Percentiles rank a stretch among this genome's conserved stretches.
These are phyloP conservation scores for Arthromyces matolae DNA, from an alignment of 768 basidiomycete species.

Conservation along the genomic window DNA sequence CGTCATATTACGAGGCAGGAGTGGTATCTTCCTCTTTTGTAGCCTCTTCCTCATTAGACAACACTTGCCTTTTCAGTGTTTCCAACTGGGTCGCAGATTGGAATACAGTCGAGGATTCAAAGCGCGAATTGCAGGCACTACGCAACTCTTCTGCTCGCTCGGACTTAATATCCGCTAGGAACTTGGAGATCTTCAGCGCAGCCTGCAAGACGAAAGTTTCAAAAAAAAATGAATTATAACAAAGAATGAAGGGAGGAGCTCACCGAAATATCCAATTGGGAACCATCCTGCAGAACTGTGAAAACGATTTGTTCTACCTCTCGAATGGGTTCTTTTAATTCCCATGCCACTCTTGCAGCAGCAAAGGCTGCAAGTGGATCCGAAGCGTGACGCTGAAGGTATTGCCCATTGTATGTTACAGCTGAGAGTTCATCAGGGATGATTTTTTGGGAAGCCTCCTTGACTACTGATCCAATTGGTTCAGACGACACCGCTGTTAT, in stretches of 20 bases:
- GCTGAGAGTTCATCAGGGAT: constrained; percentile 55
- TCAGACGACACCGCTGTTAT: constrained; percentile 38
- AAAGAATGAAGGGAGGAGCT: not conserved
- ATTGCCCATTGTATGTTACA: constrained; percentile 73
- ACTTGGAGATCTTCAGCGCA: constrained; percentile 43
- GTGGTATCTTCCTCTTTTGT: constrained; percentile 5
- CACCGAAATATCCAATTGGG: constrained; percentile 48
- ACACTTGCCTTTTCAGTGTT: constrained; percentile 29
- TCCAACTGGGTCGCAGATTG: constrained; percentile 50
- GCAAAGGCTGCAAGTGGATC: constrained; percentile 56
- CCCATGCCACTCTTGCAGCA: constrained; percentile 51
- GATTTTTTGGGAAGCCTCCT: constrained; percentile 43
- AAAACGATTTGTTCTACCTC: constrained; percentile 65
- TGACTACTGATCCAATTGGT: constrained; percentile 48
- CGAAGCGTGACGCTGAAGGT: constrained; percentile 58
- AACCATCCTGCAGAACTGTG: constrained; percentile 38
- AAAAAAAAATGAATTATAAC: not conserved
- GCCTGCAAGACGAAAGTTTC: constrained; percentile 35
- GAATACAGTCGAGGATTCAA: constrained; percentile 66
- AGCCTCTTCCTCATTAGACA: constrained; percentile 8
- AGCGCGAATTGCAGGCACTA: constrained; percentile 45
- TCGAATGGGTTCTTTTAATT: constrained; percentile 43
- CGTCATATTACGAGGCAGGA: too few species aligned
- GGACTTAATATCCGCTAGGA: constrained; percentile 50
- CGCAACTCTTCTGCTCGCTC: constrained; percentile 60